Evolutionary conservation across 495 filamentous ascomycete genomes (phyloP), one percentile per base, ranked within the genome.

Genomic region (Hyaloscypha bicolor): DNA sequence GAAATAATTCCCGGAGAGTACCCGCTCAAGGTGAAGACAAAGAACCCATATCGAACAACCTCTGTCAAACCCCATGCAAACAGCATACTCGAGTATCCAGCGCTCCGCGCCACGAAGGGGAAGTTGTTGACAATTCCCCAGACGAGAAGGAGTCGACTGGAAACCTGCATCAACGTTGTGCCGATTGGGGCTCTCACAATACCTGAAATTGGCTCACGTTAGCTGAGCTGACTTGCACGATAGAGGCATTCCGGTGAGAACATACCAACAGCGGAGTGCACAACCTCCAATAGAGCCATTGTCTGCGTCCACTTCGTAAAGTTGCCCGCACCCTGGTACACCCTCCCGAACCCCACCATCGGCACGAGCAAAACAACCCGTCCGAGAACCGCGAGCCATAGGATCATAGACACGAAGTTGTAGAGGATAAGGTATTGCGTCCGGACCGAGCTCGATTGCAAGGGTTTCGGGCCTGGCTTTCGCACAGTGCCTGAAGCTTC

Each of bases 91-190:
- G 80, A 83, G 77, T 91, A 93, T 45, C 80, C 86, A 8, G 79
- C 62, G 51, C 75, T 80, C 4, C 67, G 37, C 52, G 82, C 81
- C 6, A 87, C 80, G 48, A 80, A 78, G n/a, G 86, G 87, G 81
- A 93, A 96, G 51, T 78, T 81, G 72, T 80, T 79, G 70, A 89
- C 83, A 58, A 98, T 81, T 30, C 86, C 89, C 92, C 93, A 96
- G 58, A 96, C 88, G 55, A 98, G 87, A 55, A 96, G 83, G 64
- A 97, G 81, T 12, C 94, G 91, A 58, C 83, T 88, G 21, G 89
- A 83, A 55, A 97, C 93, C 78, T 98, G 94, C 84, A 97, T 90
- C n/a, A 83, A 76, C 11, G 94, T 97, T 3, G 94, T 98, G 67
- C 87, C 70, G 76, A 97, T 69, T 0, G 94, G 93, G 9, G 93